Percentiles rank a stretch among this genome's conserved stretches.
Evolutionary conservation across 148 eudicot genomes (phyloP).

Genomic region (Salicornia ramosissima): DNA sequence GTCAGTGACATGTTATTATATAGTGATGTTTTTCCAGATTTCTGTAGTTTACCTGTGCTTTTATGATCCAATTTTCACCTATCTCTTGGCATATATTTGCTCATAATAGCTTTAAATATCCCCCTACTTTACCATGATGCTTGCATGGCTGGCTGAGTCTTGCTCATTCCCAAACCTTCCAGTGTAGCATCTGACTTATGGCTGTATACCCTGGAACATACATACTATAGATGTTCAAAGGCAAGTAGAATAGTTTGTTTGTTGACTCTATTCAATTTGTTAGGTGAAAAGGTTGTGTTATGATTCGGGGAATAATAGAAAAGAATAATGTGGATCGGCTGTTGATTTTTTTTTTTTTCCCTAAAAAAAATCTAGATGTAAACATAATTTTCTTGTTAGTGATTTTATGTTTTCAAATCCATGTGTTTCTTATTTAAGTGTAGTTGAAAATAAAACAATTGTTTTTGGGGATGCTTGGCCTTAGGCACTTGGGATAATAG

Average conservation of each 20-base stretch:
- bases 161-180: not conserved
- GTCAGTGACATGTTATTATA: slow-evolving; percentile 26
- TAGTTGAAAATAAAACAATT: too few relatives aligned
- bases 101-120: not conserved
- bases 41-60: not conserved
- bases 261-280: too few relatives aligned
- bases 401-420: not conserved
- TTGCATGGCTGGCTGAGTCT: not conserved
- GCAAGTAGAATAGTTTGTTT: not conserved
- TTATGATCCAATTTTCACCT: not conserved
- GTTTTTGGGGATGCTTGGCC: not conserved
- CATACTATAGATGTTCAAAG: not conserved
- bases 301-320: not conserved
- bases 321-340: not conserved
- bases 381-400: not conserved
- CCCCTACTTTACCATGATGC: not conserved
- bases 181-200: not conserved
- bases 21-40: not conserved
- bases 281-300: not conserved
- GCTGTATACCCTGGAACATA: not conserved
- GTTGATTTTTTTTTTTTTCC: not conserved
- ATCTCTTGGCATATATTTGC: not conserved
- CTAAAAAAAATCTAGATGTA: too few relatives aligned
- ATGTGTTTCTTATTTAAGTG: not conserved
- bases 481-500: not conserved